phyloP scores from a whole-genome alignment of 306 rosid genomes.

The Prunus salicina region DNA sequence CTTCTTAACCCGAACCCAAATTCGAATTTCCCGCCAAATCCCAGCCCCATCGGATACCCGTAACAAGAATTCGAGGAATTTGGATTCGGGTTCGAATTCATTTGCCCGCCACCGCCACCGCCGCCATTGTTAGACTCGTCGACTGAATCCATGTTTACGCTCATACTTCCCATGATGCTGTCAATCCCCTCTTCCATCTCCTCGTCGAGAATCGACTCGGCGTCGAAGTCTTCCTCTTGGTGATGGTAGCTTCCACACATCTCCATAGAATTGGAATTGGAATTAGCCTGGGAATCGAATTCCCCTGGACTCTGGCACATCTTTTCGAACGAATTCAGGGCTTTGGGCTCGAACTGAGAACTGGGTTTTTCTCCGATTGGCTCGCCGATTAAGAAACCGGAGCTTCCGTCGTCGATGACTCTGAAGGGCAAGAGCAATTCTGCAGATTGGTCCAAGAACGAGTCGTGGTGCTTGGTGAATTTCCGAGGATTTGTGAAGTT shows the following conservation, averaged over 20 bases:
- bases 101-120: neutral
- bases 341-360: slow-evolving; percentile 35
- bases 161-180: slow-evolving; percentile 71
- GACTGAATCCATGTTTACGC: slow-evolving; percentile 13
- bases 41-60: slow-evolving; percentile 42
- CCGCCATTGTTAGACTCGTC: neutral
- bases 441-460: slow-evolving; percentile 36
- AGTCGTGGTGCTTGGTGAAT: slow-evolving; percentile 36
- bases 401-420: slow-evolving; percentile 39
- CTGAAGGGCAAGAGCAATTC: slow-evolving; percentile 64
- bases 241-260: neutral
- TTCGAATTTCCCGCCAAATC: slow-evolving; percentile 55
- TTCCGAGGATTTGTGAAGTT: slow-evolving; percentile 37
- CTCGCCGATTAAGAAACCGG: slow-evolving; percentile 47
- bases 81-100: neutral
- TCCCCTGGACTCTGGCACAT: slow-evolving; percentile 69
- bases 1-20: slow-evolving; percentile 40
- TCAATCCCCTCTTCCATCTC: slow-evolving; percentile 86
- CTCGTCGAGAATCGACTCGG: slow-evolving; percentile 85
- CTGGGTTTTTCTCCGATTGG: slow-evolving; percentile 31
- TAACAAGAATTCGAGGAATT: slow-evolving; percentile 21
- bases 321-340: slow-evolving; percentile 34
- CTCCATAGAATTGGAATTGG: slow-evolving; percentile 25
- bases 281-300: slow-evolving; percentile 47
- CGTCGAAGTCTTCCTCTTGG: slow-evolving; percentile 58